Base-by-base conservation (phyloP, 164 flowering plant species). In the Aristolochia contorta region DNA sequence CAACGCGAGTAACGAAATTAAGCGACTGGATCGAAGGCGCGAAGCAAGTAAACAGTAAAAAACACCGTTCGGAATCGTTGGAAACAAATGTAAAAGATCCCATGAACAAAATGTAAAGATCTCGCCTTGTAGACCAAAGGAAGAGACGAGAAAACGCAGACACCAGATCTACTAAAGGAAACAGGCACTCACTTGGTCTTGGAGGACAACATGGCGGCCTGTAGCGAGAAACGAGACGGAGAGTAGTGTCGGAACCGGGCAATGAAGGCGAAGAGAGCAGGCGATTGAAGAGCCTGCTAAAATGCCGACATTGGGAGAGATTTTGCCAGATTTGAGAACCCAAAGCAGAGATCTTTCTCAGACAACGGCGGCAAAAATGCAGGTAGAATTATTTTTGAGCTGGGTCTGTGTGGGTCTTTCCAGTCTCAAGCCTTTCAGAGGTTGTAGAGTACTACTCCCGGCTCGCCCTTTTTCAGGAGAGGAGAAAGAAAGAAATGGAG, bases 101-200 rank as follows among this genome's bases (percentile, higher is more conserved):
- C 30, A 25, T 25, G 1, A 0, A 10, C 43, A 37, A n/a, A n/a
- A n/a, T 10, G 54, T 57, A 53, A 56, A 52, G 18, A 16, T 15
- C 57, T 45, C 19, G 23, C 56, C 16, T 32, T 7, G 20, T 53
- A 59, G 33, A 50, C 14, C 25, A 52, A 54, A 22, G 7, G 46
- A 65, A 45, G 14, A 64, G 50, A 54, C 25, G 19, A 37, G 27
- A 59, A 23, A 59, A 47, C 16, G 37, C 24, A 33, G 56, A 45
- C 61, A 21, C 22, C 43, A 72, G 82, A 82, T 77, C 82, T 71
- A 60, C 41, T 48, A 22, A 15, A 43, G 54, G 0, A 47, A 61
- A 54, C 12, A 7, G 1, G 30, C 8, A 68, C 84, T 71, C 66
- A 82, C 91, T 72, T 85, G 73, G 85, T 63, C 67, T 78, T 82